Evolutionary conservation across 768 basidiomycete species (phyloP), one percentile per base, ranked within the genome.

Genomic region (Suillus variegatus): DNA sequence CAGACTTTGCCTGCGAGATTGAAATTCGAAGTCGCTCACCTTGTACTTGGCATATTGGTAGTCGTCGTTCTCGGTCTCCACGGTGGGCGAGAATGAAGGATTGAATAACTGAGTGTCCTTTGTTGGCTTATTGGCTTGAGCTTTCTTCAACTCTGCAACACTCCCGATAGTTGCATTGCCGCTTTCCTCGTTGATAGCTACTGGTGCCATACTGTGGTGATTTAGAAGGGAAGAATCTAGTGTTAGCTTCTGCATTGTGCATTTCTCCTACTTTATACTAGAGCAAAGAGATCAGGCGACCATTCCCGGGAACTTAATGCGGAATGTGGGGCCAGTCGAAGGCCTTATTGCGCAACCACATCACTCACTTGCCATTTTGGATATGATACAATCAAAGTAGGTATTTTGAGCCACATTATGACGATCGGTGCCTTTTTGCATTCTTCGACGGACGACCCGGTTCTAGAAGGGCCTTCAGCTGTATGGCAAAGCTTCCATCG

Each of bases 11-110:
- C 38, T n/a, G 41, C 18, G 43, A n/a, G 57, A 51, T 13, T 55
- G 52, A 22, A 51, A 63, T 20, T 43, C 4, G 43, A 60, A n/a
- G 22, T 32, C 13, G 65, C 73, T 61, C 62, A 88, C 89, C 82
- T 87, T 90, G 75, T 85, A 89, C 49, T 86, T 77, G 20, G 85
- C 82, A 70, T 81, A 85, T 66, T 82, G 67, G 75, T 92, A 92
- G 51, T 66, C 73, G 67, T 90, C 83, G 0, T 77, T 82, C 49
- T 82, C 82, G 54, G 87, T 85, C 2, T 75, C 82, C 16, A 80
- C 78, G 14, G 82, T 78, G 49, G 90, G 89, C 6, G 88, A 89
- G 68, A 91, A 90, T 76, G 91, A 91, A 0, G 87, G 86, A 71
- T 90, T 90, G 76, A 86, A 77, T 43, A 82, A 66, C 60, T 68